Evolutionary conservation across 352 stramenopile species (phyloP).

Genomic region (Discostella stelligera): DNA sequence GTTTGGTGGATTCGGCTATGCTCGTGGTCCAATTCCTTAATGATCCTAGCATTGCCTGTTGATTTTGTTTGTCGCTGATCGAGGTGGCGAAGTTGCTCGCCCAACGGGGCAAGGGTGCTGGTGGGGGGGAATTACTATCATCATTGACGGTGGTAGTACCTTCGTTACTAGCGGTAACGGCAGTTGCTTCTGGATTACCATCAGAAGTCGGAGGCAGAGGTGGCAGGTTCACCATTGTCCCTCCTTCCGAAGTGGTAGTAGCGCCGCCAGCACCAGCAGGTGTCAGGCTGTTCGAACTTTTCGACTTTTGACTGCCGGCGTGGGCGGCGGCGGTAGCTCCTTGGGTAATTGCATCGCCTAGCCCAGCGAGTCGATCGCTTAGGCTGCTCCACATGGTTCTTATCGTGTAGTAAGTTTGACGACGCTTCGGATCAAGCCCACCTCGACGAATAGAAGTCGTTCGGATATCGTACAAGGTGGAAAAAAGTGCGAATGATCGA

Average conservation of each 20-base stretch:
- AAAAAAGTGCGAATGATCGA: too few relatives aligned
- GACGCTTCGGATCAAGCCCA: neutral
- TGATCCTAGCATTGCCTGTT: conserved; percentile 19
- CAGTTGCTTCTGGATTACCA: neutral
- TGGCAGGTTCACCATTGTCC: conserved; percentile 10
- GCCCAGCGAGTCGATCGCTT: conserved; percentile 32
- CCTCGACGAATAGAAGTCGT: too few relatives aligned
- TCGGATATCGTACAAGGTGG: too few relatives aligned
- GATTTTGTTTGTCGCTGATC: conserved; percentile 19
- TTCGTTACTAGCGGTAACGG: neutral
- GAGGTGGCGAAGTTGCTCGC: conserved; percentile 1
- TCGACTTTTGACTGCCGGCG: conserved; percentile 15
- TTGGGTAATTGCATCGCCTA: conserved; percentile 33
- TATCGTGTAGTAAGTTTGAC: neutral
- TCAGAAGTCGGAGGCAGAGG: neutral
- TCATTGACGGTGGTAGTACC: neutral
- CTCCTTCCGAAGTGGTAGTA: neutral
- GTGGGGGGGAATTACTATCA: neutral
- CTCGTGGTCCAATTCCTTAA: conserved; percentile 25
- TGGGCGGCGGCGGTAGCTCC: conserved; percentile 18
- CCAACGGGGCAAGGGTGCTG: neutral
- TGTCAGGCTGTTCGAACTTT: conserved; percentile 10
- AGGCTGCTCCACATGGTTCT: conserved; percentile 31
- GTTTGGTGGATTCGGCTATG: conserved; percentile 26
- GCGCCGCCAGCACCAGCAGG: neutral